Base-by-base conservation (phyloP, 169 alveolate genomes). In the Perkinsus olseni region DNA sequence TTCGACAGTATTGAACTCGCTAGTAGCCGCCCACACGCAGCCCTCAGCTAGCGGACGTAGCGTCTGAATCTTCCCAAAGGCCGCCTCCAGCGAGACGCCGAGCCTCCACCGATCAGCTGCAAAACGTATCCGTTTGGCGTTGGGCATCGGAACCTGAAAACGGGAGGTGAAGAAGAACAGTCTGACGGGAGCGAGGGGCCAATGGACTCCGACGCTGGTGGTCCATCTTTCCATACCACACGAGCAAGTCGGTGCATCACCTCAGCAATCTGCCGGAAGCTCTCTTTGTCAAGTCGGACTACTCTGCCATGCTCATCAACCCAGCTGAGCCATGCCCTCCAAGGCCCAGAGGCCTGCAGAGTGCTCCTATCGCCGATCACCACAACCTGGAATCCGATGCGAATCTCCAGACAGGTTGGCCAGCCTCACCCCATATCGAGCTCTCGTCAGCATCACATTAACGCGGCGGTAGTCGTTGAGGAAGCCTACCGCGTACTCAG, bases 361-460 rank as follows among this genome's bases (percentile, higher is more conserved):
- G 82, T 62, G 28, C 34, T 28, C 17, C 82, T 3, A 62, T 62
- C 82, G 13, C 82, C 82, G 0, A 62, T 24, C 36, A 62, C 82
- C 31, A 62, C 31, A 24, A 62, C 82, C 82, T 62, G 34, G 8
- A 24, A 21, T 21, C 31, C 82, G 17, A 28, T 28, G 82, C 82
- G 13, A 24, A 62, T 1, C 34, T 13, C 13, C 34, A 24, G 82
- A 62, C 82, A 62, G 13, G 31, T 4, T 28, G 31, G 31, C 36
- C 31, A 62, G n/a, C 1, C 82, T 62, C 34, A 62, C 82, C 17
- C 82, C 82, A 62, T 62, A 62, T 97, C 96, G 96, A 21, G 99
- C 99, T 91, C 99, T 97, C 40, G 99, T 97, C 40, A 98, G 95
- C 97, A 97, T 96, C 91, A 98, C 99, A 95, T 98, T 98, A 96